phyloP scores from a whole-genome alignment of 768 basidiomycete genomes.

The Auricularia auricula-judae region DNA sequence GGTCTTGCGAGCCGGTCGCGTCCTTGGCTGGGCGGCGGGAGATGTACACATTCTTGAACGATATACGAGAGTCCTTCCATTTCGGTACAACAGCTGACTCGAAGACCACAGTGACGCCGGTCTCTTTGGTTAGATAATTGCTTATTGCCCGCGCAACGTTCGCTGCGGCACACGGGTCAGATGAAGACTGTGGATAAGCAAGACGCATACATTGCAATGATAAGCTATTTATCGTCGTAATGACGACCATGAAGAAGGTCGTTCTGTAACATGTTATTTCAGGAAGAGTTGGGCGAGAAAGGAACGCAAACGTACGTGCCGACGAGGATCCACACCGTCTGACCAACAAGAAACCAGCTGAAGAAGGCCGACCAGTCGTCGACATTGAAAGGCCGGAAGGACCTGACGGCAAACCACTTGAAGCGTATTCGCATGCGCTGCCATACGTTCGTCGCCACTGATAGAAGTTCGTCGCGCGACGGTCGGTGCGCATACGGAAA shows the following conservation, averaged over 20 bases:
- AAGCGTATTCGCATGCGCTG: conserved; percentile 82
- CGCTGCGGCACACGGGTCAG: conserved; percentile 30
- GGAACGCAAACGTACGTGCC: conserved; percentile 60
- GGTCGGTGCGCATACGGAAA: conserved; percentile 56
- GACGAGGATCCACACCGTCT: conserved; percentile 89
- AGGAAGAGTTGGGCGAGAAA: background rate
- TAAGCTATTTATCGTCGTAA: conserved; percentile 81
- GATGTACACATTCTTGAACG: conserved; percentile 94
- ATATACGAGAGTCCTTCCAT: conserved; percentile 92
- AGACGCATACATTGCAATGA: conserved; percentile 54
- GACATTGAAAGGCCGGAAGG: conserved; percentile 88
- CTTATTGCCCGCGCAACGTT: conserved; percentile 82
- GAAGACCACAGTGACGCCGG: conserved; percentile 89
- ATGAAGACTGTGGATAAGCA: background rate
- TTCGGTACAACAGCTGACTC: conserved; percentile 97
- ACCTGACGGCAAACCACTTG: conserved; percentile 94
- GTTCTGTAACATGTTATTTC: conserved; percentile 40
- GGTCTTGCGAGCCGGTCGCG: conserved; percentile 6
- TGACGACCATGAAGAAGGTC: conserved; percentile 90
- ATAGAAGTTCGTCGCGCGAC: conserved; percentile 81
- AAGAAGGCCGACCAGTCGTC: conserved; percentile 96
- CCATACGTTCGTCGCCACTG: conserved; percentile 83
- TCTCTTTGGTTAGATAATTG: conserved; percentile 86
- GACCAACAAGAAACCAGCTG: conserved; percentile 92
- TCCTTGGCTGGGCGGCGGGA: conserved; percentile 55